phyloP scores from a whole-genome alignment of 345 rosid species.

The Salix viminalis region DNA sequence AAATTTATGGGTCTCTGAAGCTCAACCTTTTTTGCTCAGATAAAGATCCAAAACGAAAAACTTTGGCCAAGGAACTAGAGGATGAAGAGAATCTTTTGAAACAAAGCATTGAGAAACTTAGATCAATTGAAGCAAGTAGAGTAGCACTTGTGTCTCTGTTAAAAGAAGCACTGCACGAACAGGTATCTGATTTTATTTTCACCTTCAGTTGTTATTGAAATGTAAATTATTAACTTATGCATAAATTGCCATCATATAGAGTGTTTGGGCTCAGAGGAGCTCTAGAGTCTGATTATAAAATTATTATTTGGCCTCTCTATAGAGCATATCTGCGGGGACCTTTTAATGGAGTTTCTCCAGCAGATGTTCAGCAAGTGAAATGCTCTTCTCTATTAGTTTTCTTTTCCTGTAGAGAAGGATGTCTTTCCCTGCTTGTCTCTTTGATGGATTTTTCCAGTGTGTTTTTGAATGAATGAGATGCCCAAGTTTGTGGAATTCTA shows the following conservation, averaged over 20 bases:
- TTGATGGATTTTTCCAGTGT: not conserved
- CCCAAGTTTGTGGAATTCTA: not conserved
- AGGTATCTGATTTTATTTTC: slow-evolving; percentile 39
- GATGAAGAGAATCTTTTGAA: slow-evolving; percentile 69
- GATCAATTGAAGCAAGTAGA: slow-evolving; percentile 71
- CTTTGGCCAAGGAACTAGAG: slow-evolving; percentile 62
- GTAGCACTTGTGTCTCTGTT: slow-evolving; percentile 69
- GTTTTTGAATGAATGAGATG: not conserved
- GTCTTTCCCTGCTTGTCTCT: not conserved
- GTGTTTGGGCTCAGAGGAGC: not conserved
- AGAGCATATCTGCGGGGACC: not conserved
- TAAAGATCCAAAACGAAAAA: slow-evolving; percentile 54
- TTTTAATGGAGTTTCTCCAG: not conserved
- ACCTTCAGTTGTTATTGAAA: not conserved
- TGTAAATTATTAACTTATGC: not conserved
- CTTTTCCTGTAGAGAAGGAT: not conserved
- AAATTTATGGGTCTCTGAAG: slow-evolving; percentile 17
- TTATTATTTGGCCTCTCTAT: not conserved
- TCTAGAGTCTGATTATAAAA: not conserved
- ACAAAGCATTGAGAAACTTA: slow-evolving; percentile 73
- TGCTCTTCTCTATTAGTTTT: not conserved
- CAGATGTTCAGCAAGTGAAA: not conserved
- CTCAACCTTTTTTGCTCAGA: slow-evolving; percentile 31
- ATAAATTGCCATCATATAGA: not conserved
- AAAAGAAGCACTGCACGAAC: slow-evolving; percentile 74